Evolutionary conservation across 129 eudicot species (phyloP), one percentile per base, ranked within the genome.

Genomic region (Flaveria ramosissima): DNA sequence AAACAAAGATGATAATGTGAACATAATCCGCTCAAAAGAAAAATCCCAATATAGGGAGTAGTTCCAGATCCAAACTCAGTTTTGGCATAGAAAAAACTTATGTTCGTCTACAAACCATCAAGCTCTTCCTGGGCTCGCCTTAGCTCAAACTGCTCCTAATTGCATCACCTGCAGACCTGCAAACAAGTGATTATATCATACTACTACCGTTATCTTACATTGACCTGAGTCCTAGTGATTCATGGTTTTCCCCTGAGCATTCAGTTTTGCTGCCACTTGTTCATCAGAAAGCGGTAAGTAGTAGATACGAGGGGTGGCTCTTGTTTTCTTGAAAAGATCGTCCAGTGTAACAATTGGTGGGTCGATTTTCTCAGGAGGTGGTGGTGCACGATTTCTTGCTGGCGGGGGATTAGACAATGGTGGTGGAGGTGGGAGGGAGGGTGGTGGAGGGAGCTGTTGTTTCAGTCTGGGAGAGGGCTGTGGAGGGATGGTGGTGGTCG

Each of bases 281-380:
- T 94, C 96, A 30, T 94, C 99, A 16, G 99, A 81, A 77, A 94
- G 77, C 2, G 99, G 97, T 67, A 91, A 17, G 86, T 94, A 94
- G 84, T 94, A 94, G 87, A 94, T 91, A 10, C 99, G 91, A n/a
- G 99, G 99, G 36, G 89, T 84, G 15, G 97, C 90, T 80, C 80
- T 83, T 3, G 99, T 94, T 82, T 94, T 94, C 82, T 83, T 86
- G 65, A 94, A 94, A 30, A 94, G 89, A 83, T 94, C 99, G 52
- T 94, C 99, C 84, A 94, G 77, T 27, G 99, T 94, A 41, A 94
- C 86, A 64, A 88, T 83, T 10, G 97, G 99, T 11, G 90, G 93
- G 3, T 87, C 96, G 14, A 78, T 81, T 85, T 85, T 85, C 87
- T 89, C 89, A 0, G 85, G 82, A 8, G 87, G 89, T n/a, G 90